These are phyloP conservation scores for Neofusicoccum umdonicola DNA, from an alignment of 2,329 filamentous ascomycete genomes.

Conservation along the genomic window DNA sequence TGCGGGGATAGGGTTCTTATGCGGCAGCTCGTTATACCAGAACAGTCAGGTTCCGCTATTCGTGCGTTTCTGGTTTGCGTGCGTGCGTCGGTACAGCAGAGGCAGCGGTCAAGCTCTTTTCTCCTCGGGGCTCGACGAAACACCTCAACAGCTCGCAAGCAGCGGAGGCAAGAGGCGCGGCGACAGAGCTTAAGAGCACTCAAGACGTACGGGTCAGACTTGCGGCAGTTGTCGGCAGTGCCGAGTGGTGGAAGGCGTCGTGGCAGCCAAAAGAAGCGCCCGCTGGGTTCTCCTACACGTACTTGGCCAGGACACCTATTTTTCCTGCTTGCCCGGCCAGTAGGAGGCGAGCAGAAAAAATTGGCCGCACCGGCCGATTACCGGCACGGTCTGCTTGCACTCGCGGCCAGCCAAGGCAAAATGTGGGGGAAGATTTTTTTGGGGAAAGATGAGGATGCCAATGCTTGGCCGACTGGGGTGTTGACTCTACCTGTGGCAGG, in stretches of 20 bases:
- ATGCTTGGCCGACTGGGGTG: conserved; percentile 2
- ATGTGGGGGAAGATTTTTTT: not conserved
- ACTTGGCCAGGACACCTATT: not conserved
- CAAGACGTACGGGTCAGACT: not conserved
- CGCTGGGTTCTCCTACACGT: not conserved
- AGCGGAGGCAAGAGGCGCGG: not conserved
- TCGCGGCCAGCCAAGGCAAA: not conserved
- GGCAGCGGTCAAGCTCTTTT: not conserved
- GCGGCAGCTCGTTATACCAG: not conserved
- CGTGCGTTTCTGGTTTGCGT: not conserved
- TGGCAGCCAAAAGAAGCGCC: not conserved
- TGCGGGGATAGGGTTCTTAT: not conserved
- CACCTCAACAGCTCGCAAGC: not conserved
- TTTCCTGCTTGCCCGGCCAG: no score
- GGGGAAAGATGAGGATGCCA: not conserved
- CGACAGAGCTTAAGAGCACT: not conserved
- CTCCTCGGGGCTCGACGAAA: not conserved
- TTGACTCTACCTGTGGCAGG: conserved; percentile 5
- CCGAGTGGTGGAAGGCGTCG: not conserved
- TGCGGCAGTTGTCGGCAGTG: not conserved
- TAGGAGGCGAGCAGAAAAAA: not conserved
- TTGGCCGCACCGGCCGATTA: not conserved
- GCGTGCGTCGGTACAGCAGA: not conserved
- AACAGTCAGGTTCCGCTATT: not conserved
- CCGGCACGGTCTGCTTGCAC: not conserved